Evolutionary conservation across 305 asterid genomes (phyloP).

Genomic region (Solanum aculeatissimum): DNA sequence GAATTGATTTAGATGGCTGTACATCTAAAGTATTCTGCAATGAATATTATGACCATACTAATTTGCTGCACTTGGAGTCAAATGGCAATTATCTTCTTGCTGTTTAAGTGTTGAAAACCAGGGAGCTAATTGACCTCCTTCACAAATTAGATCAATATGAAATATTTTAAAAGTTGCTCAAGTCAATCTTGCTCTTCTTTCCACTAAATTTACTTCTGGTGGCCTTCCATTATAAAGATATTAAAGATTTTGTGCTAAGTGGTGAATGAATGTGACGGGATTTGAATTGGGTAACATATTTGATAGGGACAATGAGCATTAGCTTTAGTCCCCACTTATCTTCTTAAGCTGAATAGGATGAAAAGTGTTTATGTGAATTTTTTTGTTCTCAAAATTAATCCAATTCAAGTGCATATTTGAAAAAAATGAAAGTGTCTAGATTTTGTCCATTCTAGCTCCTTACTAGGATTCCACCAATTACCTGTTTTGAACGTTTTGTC

Average conservation of each 20-base stretch:
- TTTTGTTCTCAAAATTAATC: not conserved
- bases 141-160: not conserved
- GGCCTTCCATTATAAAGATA: not conserved
- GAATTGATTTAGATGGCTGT: not conserved
- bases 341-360: not conserved
- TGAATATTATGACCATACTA: not conserved
- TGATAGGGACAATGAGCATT: not conserved
- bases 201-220: not conserved
- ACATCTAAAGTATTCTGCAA: not conserved
- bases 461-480: not conserved
- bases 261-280: not conserved
- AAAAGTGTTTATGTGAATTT: not conserved
- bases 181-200: not conserved
- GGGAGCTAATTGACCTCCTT: not conserved
- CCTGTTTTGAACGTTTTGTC: not conserved
- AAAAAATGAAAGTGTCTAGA: not conserved
- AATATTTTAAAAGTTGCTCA: not conserved
- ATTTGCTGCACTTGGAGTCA: not conserved
- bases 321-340: not conserved
- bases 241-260: not conserved
- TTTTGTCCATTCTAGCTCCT: not conserved
- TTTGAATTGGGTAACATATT: constrained; percentile 9
- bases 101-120: not conserved
- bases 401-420: not conserved
- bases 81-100: not conserved